phyloP scores from a whole-genome alignment of 2,329 filamentous ascomycete species.

The Tolypocladium ovalisporum region DNA sequence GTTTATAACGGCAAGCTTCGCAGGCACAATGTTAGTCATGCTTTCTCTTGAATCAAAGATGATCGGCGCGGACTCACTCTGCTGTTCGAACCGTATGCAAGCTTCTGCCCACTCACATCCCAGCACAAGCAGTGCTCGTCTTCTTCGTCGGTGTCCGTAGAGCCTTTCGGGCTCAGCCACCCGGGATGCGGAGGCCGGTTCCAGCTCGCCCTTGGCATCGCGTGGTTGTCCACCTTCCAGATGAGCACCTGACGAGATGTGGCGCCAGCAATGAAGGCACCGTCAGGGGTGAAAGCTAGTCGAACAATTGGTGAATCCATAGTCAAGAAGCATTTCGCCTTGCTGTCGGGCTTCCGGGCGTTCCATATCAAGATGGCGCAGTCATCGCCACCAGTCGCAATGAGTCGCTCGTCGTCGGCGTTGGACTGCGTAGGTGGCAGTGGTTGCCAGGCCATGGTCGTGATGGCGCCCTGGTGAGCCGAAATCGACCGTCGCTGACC shows the following conservation, averaged over 20 bases:
- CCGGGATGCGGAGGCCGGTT: conserved; percentile 41
- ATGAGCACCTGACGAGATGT: conserved; percentile 49
- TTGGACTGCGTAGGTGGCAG: conserved; percentile 23
- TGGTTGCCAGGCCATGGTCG: conserved; percentile 51
- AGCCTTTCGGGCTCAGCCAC: conserved; percentile 46
- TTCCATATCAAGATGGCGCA: conserved; percentile 55
- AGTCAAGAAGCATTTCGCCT: conserved; percentile 47
- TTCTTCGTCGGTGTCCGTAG: conserved; percentile 44
- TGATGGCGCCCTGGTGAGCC: conserved; percentile 48
- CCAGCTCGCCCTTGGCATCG: conserved; percentile 50
- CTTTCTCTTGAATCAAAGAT: too few species aligned
- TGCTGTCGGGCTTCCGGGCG: conserved; percentile 40
- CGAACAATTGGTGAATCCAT: conserved; percentile 48
- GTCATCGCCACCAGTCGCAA: conserved; percentile 52
- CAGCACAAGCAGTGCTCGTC: conserved; percentile 51
- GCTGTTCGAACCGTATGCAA: conserved; percentile 54
- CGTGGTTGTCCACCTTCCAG: conserved; percentile 52
- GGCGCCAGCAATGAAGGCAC: conserved; percentile 51
- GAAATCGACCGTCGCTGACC: conserved; percentile 44
- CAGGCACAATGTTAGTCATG: not conserved
- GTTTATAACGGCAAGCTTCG: conserved; percentile 39
- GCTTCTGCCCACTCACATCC: conserved; percentile 49
- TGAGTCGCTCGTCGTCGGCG: conserved; percentile 39
- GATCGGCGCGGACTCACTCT: conserved; percentile 35
- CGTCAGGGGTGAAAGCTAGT: conserved; percentile 52